phyloP scores from a whole-genome alignment of 352 stramenopile species.

The Aphanomyces euteiches region DNA sequence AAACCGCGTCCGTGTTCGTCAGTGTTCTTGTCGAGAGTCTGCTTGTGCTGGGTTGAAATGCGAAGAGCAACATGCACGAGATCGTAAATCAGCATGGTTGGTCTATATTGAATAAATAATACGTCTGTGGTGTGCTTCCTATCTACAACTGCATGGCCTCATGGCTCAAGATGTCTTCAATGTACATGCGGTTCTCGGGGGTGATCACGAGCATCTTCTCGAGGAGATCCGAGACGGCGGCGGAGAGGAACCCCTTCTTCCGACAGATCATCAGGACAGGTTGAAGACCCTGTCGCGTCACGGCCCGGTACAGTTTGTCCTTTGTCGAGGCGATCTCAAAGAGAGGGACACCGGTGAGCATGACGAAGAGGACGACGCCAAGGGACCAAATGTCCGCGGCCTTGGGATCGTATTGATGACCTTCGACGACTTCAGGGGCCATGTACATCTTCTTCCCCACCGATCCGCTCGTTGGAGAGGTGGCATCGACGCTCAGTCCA shows the following conservation, averaged over 20 bases:
- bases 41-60: no score
- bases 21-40: no score
- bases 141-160: conserved; percentile 5
- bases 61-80: no score
- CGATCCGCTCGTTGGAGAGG: conserved; percentile 1
- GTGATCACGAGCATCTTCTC: conserved; percentile 18
- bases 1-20: no score
- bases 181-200: conserved; percentile 1
- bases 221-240: conserved; percentile 10
- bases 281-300: conserved; percentile 42
- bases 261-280: conserved; percentile 22
- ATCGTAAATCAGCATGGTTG: not conserved
- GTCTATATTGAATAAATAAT: conserved; percentile 12
- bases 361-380: conserved; percentile 92
- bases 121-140: not conserved
- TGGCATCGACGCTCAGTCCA: conserved; percentile 33
- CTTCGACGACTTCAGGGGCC: conserved; percentile 32
- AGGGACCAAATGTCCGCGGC: conserved; percentile 90
- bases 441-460: conserved; percentile 35
- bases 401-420: conserved; percentile 86
- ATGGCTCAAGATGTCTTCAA: conserved; percentile 16
- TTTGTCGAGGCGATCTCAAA: conserved; percentile 84
- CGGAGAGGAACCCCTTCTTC: conserved; percentile 22
- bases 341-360: conserved; percentile 89
- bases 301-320: conserved; percentile 86